Evolutionary conservation across 2,329 filamentous ascomycete genomes (phyloP), one percentile per base, ranked within the genome.

Genomic region (Arthrobotrys sphaeroides): DNA sequence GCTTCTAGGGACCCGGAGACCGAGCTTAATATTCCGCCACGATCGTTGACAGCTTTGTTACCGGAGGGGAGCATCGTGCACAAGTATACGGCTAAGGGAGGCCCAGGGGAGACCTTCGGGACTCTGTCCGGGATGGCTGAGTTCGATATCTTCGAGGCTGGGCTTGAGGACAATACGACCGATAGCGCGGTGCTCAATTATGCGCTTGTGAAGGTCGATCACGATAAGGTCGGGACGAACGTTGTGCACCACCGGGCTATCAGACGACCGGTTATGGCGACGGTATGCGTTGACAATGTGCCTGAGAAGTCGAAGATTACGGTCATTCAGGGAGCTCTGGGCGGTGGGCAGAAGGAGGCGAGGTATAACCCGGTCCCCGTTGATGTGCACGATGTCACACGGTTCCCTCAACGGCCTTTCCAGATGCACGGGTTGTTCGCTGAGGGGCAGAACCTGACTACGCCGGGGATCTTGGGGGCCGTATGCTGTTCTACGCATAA

Each of bases 11-110:
- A 74, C 31, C 70, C 70, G 13, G 70, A 74, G 28, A 53, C 28
- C 12, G 55, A 74, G 40, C 22, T 20, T 10, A 74, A 74, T 45
- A 74, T 74, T 36, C 70, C 70, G 12, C 70, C 70, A 18, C 45
- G 62, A 22, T 51, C 40, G 13, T 42, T 68, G 3, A 74, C 70
- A 13, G 55, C 70, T 3, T 13, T 67, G 16, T 40, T 62, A n/a
- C 70, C 70, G 16, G 70, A 74, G 45, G 70, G 70, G 5, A 68
- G 43, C 42, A 42, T 74, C 16, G 70, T 74, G 16, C 68, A 65
- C 6, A 59, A 64, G 28, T 65, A 47, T 47, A 49, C 70, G 4
- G 55, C 62, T 12, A 22, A 51, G 18, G 53, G 28, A 31, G 62
- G 36, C 20, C 22, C 31, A 9, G 49, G 40, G 20, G 36, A 57